Evolutionary conservation across 352 stramenopile genomes (phyloP).

Genomic region (Globisporangium carolinianum): DNA sequence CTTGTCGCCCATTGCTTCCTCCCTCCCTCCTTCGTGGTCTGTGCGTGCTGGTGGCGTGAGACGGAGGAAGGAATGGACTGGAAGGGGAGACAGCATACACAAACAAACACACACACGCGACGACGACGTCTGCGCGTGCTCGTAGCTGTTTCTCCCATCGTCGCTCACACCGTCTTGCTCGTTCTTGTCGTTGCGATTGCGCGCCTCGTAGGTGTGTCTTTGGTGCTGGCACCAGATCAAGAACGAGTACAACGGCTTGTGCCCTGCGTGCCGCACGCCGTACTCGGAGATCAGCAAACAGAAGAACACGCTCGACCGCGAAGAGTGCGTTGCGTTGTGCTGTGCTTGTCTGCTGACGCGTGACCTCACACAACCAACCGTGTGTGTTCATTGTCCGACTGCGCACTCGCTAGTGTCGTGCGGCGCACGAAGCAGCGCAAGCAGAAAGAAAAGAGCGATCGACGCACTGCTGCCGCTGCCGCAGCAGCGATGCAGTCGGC

Average conservation of each 20-base stretch:
- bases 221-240: conserved; percentile 99
- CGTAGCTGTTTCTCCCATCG: not conserved
- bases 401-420: conserved; percentile 35
- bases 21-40: not conserved
- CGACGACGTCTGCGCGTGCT: no score
- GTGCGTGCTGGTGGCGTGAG: not conserved
- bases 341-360: no score
- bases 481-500: conserved; percentile 2
- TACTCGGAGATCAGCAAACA: conserved; percentile 93
- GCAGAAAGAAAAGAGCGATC: conserved; percentile 80
- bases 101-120: not conserved
- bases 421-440: conserved; percentile 77
- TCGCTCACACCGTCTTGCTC: not conserved
- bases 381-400: no score
- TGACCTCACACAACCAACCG: no score
- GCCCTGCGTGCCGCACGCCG: conserved; percentile 95
- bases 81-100: no score
- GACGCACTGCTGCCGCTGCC: conserved; percentile 23
- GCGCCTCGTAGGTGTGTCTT: conserved; percentile 88
- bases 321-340: conserved; percentile 66
- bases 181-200: not conserved
- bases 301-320: conserved; percentile 91
- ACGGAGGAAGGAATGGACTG: no score
- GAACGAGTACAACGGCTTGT: conserved; percentile 97
- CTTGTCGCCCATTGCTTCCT: not conserved